Percentiles rank a stretch among this genome's conserved stretches.
phyloP scores from a whole-genome alignment of 2,329 filamentous ascomycete species.

The Plenodomus lindquistii region DNA sequence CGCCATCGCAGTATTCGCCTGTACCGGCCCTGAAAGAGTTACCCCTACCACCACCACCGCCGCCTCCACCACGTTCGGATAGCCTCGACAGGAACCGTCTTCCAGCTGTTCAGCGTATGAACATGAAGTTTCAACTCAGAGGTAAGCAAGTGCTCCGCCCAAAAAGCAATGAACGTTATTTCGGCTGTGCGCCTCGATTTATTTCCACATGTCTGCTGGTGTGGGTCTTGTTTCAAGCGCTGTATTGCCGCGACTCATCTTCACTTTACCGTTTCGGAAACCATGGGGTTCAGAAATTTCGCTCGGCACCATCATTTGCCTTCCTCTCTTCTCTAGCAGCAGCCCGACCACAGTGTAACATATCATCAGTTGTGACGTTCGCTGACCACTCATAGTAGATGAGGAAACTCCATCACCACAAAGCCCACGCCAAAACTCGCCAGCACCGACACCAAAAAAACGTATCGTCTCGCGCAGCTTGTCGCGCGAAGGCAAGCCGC shows the following conservation, averaged over 20 bases:
- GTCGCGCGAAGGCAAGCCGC: constrained; percentile 40
- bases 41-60: constrained; percentile 31
- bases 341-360: not conserved
- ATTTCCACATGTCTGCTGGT: constrained; percentile 2
- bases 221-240: not conserved
- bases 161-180: constrained; percentile 1
- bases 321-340: not conserved
- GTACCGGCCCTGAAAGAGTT: constrained; percentile 36
- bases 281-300: not conserved
- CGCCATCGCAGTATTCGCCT: constrained; percentile 26
- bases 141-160: constrained; percentile 24
- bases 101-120: constrained; percentile 28
- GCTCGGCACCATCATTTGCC: not conserved
- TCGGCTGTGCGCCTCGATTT: not conserved
- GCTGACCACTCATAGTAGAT: constrained; percentile 12
- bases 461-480: constrained; percentile 39
- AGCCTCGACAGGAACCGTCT: constrained; percentile 29
- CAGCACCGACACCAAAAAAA: constrained; percentile 20
- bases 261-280: constrained; percentile 2
- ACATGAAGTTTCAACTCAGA: constrained; percentile 40
- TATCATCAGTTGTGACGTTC: not conserved
- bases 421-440: constrained; percentile 20
- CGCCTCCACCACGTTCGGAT: constrained; percentile 20
- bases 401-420: constrained; percentile 16
- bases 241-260: constrained; percentile 3